These are phyloP conservation scores for Colletotrichum spaethianum DNA, from an alignment of 2,329 filamentous ascomycete species.

Conservation along the genomic window DNA sequence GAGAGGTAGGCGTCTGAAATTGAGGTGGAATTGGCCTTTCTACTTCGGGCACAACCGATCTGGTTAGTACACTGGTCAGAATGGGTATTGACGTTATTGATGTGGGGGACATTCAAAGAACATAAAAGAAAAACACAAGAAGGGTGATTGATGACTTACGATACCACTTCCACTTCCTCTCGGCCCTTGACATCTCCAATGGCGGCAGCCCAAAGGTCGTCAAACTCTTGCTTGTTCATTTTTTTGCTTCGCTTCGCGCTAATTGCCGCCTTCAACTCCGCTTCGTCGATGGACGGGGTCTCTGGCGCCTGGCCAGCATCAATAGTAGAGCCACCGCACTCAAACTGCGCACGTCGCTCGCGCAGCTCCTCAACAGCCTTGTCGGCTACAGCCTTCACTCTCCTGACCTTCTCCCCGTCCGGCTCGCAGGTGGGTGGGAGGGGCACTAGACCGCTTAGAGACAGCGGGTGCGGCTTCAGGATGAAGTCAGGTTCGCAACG, in stretches of 20 bases:
- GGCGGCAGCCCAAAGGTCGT: conserved; percentile 85
- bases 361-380: conserved; percentile 89
- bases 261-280: conserved; percentile 83
- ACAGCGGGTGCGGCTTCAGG: conserved; percentile 85
- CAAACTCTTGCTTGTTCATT: conserved; percentile 90
- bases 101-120: conserved; percentile 8
- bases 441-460: conserved; percentile 84
- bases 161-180: conserved; percentile 71
- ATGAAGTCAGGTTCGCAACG: conserved; percentile 91
- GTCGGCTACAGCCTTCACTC: conserved; percentile 89
- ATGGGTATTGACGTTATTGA: conserved; percentile 45
- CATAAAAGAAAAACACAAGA: conserved; percentile 29
- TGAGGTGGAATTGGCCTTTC: conserved; percentile 76
- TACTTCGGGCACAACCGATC: conserved; percentile 80
- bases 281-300: conserved; percentile 74
- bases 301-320: conserved; percentile 72
- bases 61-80: conserved; percentile 86
- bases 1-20: conserved; percentile 76
- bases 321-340: conserved; percentile 83
- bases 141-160: conserved; percentile 64
- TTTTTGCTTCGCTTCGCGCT: conserved; percentile 83
- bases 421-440: conserved; percentile 93
- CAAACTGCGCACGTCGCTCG: conserved; percentile 87
- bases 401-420: conserved; percentile 91
- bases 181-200: conserved; percentile 78